Base-by-base conservation (phyloP, 768 basidiomycete genomes). In the Amanita phalloides region DNA sequence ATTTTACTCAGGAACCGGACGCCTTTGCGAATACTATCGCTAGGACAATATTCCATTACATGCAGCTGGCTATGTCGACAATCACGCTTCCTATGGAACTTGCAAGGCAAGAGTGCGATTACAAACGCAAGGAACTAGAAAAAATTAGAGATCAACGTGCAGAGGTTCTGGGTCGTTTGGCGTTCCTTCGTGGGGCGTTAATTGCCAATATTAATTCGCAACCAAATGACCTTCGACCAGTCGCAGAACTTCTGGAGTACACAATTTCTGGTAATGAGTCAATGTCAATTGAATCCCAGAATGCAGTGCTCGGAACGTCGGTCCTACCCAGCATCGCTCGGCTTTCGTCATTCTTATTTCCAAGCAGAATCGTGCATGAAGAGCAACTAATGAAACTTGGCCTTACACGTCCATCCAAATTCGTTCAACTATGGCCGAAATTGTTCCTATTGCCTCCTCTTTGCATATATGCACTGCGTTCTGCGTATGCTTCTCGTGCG, bases 351-450 rank as follows among this genome's bases (percentile, higher is more conserved):
- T 56, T 66, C 30, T 59, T 68, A 10, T 59, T 61, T 6, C 58
- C 65, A 10, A 68, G 65, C 53, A 60, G 62, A 39, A 32, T 58
- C 53, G 64, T 60, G 3, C 65, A 65, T 48, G 51, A 44, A 52
- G 43, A 39, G n/a, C 46, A 47, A 9, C 14, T 47, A 10, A 55
- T 48, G 43, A 60, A 47, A 25, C 75, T 44, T 48, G 66, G 62
- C 21, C 78, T 95, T 44, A 64, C 70, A 17, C 79, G 86, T 13
- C 95, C 95, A 0, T 79, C 81, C 2, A 69, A 76, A 3, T 61
- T 89, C 13, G 78, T 81, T 1, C 77, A 82, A 6, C 53, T 86
- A 21, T 97, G 95, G 94, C 92, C 93, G 1, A 81, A 77, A 26
- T 65, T 93, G 7, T 66, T 97, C 21, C 62, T 95, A 32, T 64